Evolutionary conservation across 495 filamentous ascomycete genomes (phyloP), one percentile per base, ranked within the genome.

Genomic region (Aspergillus sparsus): DNA sequence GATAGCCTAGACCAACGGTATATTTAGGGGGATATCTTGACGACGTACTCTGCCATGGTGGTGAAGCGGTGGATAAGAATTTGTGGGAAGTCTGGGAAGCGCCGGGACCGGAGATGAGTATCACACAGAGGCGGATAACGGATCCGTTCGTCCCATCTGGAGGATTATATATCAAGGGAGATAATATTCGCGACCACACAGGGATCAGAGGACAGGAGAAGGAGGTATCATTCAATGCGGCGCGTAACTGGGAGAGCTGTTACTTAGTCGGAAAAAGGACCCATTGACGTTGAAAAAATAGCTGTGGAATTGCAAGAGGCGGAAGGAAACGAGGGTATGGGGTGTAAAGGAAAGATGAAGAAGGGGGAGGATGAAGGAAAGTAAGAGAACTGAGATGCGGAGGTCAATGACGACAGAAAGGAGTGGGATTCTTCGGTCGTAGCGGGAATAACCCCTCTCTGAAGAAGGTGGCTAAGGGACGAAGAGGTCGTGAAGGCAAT

Each of bases 1-100:
- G 11, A n/a, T n/a, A n/a, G n/a, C n/a, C n/a, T n/a, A n/a, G n/a
- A 50, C 35, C 49, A 49, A 34, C 33, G 31, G 11, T 15, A 57
- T 35, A 34, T 6, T 44, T 16, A 15, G 39, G 42, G 35, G 37
- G 41, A 32, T 41, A 36, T 34, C 34, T 47, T n/a, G 18, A 49
- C 34, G 39, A 73, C 77, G 66, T 74, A 80, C 77, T 80, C 77
- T 63, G 77, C 77, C 77, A 80, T 80, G 68, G 52, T 74, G 67
- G 50, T 34, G 57, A 53, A 49, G 55, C 49, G 66, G 66, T 65
- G 32, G 34, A 32, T 9, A 9, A 49, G 55, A n/a, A 35, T n/a
- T 55, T 46, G 31, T 47, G 16, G 11, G 45, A 36, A 46, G 31
- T 55, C 21, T 37, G 51, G 55, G 51, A 56, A 61, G 60, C 49